phyloP scores from a whole-genome alignment of 148 eudicot species.

The Camellia granthamiana region DNA sequence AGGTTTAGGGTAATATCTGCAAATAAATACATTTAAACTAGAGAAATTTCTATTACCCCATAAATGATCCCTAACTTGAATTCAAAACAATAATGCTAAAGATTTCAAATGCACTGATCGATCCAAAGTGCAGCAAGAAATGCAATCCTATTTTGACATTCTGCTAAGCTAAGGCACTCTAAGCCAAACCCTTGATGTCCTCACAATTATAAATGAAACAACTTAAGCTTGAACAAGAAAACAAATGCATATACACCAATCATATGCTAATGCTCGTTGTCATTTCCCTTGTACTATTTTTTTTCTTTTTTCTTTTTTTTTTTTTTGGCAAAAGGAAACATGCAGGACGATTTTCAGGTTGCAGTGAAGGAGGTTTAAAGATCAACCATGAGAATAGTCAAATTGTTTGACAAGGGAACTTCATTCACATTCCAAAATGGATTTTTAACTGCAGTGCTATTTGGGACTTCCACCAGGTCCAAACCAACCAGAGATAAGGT shows the following conservation, averaged over 20 bases:
- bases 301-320: no score
- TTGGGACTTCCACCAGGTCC: background rate
- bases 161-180: background rate
- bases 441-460: background rate
- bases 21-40: background rate
- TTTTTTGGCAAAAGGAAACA: background rate
- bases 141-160: background rate
- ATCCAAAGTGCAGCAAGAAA: slow-evolving; percentile 4
- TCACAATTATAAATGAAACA: background rate
- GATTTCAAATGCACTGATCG: background rate
- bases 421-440: background rate
- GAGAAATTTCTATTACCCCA: no score
- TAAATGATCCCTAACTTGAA: no score
- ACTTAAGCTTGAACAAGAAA: background rate
- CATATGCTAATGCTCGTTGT: background rate
- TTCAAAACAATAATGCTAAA: no score
- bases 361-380: background rate
- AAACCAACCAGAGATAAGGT: background rate
- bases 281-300: background rate
- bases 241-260: background rate
- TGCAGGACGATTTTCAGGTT: background rate
- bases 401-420: background rate
- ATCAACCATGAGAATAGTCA: background rate
- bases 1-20: background rate
- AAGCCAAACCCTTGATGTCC: background rate